Conservation (phyloP, 2,329 filamentous ascomycete species). For the Neonectria ditissima region DNA sequence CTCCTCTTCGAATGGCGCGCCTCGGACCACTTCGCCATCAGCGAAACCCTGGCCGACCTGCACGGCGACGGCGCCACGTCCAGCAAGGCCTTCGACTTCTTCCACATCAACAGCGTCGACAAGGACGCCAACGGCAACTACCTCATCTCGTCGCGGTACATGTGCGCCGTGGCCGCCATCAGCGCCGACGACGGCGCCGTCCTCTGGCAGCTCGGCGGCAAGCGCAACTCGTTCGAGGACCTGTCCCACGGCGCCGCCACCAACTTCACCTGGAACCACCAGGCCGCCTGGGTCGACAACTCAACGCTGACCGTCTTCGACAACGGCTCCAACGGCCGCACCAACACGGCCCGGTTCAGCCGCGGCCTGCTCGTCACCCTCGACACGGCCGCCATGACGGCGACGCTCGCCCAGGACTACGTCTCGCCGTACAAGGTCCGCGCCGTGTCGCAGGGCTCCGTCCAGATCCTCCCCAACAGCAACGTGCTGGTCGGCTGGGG, state of each 20-base stretch:
- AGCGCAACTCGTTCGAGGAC: slow-evolving; percentile 53
- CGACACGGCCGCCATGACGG: slow-evolving; percentile 34
- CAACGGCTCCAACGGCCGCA: slow-evolving; percentile 42
- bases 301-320: slow-evolving; percentile 59
- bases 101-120: slow-evolving; percentile 68
- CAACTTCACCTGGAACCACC: slow-evolving; percentile 63
- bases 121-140: slow-evolving; percentile 64
- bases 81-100: slow-evolving; percentile 62
- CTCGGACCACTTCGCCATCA: slow-evolving; percentile 45
- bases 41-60: slow-evolving; percentile 29
- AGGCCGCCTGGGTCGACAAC: slow-evolving; percentile 64
- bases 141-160: slow-evolving; percentile 64
- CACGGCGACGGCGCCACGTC: slow-evolving; percentile 41
- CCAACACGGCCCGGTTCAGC: slow-evolving; percentile 35
- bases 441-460: slow-evolving; percentile 51
- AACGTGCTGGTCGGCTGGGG: slow-evolving; percentile 70
- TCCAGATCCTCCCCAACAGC: slow-evolving; percentile 65
- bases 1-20: slow-evolving; percentile 61
- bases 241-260: slow-evolving; percentile 48
- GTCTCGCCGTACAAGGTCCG: slow-evolving; percentile 61
- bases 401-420: slow-evolving; percentile 56
- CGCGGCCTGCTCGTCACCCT: slow-evolving; percentile 44
- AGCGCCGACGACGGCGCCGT: slow-evolving; percentile 59
- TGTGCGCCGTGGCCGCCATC: slow-evolving; percentile 60
- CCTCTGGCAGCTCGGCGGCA: slow-evolving; percentile 66